phyloP scores from a whole-genome alignment of 2,329 filamentous ascomycete genomes.

The Cytospora piceae region DNA sequence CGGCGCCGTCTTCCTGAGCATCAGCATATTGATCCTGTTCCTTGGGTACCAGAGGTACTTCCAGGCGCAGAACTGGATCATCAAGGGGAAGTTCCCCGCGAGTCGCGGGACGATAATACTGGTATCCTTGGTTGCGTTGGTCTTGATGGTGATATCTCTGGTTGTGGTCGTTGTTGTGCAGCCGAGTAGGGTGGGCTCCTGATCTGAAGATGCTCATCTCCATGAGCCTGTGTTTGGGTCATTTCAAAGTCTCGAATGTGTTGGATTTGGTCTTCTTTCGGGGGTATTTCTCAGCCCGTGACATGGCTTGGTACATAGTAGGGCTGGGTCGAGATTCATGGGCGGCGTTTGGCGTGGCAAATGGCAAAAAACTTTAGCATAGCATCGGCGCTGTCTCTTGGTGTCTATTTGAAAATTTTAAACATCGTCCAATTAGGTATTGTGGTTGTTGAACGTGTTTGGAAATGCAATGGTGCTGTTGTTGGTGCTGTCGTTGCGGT shows the following conservation, averaged over 20 bases:
- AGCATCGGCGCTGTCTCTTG: not conserved
- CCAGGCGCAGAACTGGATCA: conserved; percentile 77
- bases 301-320: not conserved
- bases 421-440: not conserved
- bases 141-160: conserved; percentile 63
- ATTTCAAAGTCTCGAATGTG: not conserved
- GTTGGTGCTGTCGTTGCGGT: not conserved
- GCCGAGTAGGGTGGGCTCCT: not conserved
- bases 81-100: conserved; percentile 65
- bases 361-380: not conserved
- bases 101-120: conserved; percentile 67
- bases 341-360: not conserved
- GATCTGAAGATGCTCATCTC: not conserved
- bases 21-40: conserved; percentile 74
- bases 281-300: not conserved
- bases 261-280: not conserved
- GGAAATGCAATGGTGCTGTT: not conserved
- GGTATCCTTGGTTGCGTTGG: conserved; percentile 67
- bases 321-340: not conserved
- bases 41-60: conserved; percentile 81
- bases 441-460: not conserved
- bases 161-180: conserved; percentile 23
- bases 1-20: conserved; percentile 75
- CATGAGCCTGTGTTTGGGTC: not conserved
- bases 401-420: not conserved